These are phyloP conservation scores for Grosmannia clavigera DNA, from an alignment of 2,329 filamentous ascomycete species.

Conservation along the genomic window DNA sequence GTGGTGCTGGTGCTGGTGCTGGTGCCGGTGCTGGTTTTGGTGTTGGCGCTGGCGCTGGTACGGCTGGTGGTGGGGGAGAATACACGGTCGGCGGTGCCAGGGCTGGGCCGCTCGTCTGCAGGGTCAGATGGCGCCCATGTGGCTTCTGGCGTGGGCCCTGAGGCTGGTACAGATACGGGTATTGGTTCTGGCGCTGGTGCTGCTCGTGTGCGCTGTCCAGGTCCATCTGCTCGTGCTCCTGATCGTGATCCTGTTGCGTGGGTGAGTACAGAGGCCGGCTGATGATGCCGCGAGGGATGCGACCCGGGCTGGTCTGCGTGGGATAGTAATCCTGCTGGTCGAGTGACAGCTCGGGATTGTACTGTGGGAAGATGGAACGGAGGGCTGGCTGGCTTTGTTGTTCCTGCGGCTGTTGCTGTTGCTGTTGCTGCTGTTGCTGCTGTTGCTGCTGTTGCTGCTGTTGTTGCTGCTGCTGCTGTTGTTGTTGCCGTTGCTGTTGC, in stretches of 20 bases:
- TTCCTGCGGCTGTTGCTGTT: constrained; percentile 9
- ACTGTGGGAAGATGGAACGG: constrained; percentile 64
- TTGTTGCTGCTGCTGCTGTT: not conserved
- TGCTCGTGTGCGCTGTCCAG: not conserved
- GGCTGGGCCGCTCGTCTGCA: not conserved
- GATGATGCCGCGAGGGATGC: constrained; percentile 51
- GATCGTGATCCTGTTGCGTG: constrained; percentile 6
- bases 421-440: constrained; percentile 11
- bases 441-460: not conserved
- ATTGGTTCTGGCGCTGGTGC: not conserved
- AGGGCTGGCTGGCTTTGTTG: constrained; percentile 29
- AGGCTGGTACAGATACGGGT: too few relatives aligned
- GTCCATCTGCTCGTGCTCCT: constrained; percentile 1
- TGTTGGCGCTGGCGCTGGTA: not conserved
- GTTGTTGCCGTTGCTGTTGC: too few relatives aligned
- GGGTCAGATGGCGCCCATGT: not conserved
- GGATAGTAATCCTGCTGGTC: constrained; percentile 60
- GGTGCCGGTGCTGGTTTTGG: too few relatives aligned
- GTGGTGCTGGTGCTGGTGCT: not conserved
- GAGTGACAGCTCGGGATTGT: constrained; percentile 55
- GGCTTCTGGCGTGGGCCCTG: too few relatives aligned
- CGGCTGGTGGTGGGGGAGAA: not conserved
- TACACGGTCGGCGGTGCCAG: too few relatives aligned
- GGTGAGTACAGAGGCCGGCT: constrained; percentile 51
- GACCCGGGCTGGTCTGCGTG: constrained; percentile 49